Percentiles rank a stretch among this genome's conserved stretches.
These are phyloP conservation scores for Colletotrichum sp. DNA, from an alignment of 2,329 filamentous ascomycete genomes.

Conservation along the genomic window DNA sequence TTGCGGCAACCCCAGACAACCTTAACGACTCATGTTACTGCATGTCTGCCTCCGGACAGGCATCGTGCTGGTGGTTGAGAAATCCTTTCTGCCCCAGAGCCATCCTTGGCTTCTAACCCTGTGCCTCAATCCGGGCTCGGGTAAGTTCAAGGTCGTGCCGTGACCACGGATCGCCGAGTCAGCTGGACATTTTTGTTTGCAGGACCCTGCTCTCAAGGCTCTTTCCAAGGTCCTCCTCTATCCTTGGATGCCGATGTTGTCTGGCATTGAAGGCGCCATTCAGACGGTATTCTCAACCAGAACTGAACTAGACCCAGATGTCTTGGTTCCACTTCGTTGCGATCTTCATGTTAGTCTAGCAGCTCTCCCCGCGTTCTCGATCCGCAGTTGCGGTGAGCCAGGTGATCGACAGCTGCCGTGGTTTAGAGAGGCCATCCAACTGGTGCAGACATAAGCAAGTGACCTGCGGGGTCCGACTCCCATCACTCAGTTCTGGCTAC, in stretches of 20 bases:
- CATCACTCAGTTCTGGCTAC: background rate
- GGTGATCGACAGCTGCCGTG: background rate
- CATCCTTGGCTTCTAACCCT: constrained; percentile 1
- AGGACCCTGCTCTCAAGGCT: background rate
- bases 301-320: background rate
- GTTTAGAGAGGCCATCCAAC: background rate
- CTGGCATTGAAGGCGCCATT: background rate
- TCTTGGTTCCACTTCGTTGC: background rate
- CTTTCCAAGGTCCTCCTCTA: background rate
- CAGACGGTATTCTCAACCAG: background rate
- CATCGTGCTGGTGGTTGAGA: background rate
- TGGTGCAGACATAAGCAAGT: background rate
- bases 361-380: background rate
- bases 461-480: background rate
- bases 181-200: background rate
- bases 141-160: background rate
- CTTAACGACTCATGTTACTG: constrained; percentile 13
- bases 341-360: background rate
- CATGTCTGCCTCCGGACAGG: background rate
- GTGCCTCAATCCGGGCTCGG: background rate
- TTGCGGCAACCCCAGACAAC: constrained; percentile 12
- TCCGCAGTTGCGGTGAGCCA: constrained; percentile 2
- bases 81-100: background rate
- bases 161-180: background rate
- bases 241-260: background rate